phyloP scores from a whole-genome alignment of 2,329 filamentous ascomycete genomes.

The Zymoseptoria tritici region DNA sequence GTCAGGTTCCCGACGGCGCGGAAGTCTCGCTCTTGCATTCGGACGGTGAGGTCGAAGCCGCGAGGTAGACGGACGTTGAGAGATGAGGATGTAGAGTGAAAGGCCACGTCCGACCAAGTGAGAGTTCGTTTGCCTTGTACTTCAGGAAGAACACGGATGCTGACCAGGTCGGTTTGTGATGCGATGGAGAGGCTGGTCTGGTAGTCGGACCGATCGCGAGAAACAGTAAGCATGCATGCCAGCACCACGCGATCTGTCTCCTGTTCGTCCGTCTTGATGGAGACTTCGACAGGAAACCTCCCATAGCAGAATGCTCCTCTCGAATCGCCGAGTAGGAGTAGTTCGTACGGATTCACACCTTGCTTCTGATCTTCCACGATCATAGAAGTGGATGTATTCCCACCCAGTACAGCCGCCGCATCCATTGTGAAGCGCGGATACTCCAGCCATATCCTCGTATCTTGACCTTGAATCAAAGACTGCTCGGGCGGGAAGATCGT shows the following conservation, averaged over 20 bases:
- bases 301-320: conserved; percentile 69
- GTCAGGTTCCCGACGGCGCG: conserved; percentile 73
- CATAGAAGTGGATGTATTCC: conserved; percentile 31
- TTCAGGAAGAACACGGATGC: conserved; percentile 60
- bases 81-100: conserved; percentile 60
- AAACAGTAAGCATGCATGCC: conserved; percentile 67
- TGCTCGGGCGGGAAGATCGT: conserved; percentile 60
- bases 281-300: conserved; percentile 66
- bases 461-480: conserved; percentile 67
- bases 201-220: conserved; percentile 61
- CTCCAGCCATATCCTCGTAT: conserved; percentile 73
- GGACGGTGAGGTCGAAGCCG: conserved; percentile 65
- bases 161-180: conserved; percentile 72
- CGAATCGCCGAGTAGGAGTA: conserved; percentile 71
- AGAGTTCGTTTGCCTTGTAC: conserved; percentile 49
- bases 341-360: conserved; percentile 47
- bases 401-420: conserved; percentile 61
- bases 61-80: conserved; percentile 66
- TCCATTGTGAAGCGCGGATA: conserved; percentile 69
- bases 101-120: conserved; percentile 74
- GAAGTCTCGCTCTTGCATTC: conserved; percentile 70
- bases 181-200: conserved; percentile 66
- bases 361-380: conserved; percentile 9
- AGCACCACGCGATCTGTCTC: conserved; percentile 62
- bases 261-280: conserved; percentile 64